Evolutionary conservation across 768 basidiomycete species (phyloP).

Genomic region (Suillus alpinus): DNA sequence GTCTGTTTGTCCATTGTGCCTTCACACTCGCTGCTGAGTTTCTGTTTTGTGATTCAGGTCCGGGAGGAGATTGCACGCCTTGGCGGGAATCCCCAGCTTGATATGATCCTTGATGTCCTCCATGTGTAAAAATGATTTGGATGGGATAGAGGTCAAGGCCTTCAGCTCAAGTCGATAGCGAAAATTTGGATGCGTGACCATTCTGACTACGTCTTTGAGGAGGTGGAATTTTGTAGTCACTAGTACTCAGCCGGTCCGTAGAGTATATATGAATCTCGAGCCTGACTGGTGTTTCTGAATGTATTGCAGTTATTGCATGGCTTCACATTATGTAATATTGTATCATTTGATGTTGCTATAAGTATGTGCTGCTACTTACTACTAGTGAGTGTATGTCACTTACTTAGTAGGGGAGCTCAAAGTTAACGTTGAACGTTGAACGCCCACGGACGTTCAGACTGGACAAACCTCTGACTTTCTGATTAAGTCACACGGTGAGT

Average conservation of each 20-base stretch:
- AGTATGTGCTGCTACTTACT: no score
- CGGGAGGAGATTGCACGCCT: conserved; percentile 64
- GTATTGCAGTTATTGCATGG: background rate
- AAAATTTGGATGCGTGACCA: background rate
- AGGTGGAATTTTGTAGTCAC: background rate
- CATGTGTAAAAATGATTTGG: conserved; percentile 36
- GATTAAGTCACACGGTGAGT: no score
- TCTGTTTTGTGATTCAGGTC: conserved; percentile 33
- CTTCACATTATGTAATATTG: no score
- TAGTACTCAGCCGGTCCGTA: no score
- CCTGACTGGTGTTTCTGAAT: background rate
- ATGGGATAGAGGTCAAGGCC: background rate
- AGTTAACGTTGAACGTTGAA: no score
- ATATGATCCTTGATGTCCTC: conserved; percentile 53
- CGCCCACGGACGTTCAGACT: no score
- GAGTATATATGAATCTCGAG: background rate
- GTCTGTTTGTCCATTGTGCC: conserved; percentile 34
- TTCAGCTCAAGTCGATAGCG: background rate
- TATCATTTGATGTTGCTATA: no score
- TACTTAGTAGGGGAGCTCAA: no score
- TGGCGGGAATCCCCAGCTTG: conserved; percentile 72
- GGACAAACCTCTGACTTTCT: no score
- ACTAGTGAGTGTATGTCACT: no score
- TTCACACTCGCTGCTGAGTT: background rate
- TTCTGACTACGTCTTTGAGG: background rate